A percentile compares a stretch with the other conserved stretches of the same genome.
These are phyloP conservation scores for Phytophthora pistaciae DNA, from an alignment of 352 stramenopile species.

Conservation along the genomic window DNA sequence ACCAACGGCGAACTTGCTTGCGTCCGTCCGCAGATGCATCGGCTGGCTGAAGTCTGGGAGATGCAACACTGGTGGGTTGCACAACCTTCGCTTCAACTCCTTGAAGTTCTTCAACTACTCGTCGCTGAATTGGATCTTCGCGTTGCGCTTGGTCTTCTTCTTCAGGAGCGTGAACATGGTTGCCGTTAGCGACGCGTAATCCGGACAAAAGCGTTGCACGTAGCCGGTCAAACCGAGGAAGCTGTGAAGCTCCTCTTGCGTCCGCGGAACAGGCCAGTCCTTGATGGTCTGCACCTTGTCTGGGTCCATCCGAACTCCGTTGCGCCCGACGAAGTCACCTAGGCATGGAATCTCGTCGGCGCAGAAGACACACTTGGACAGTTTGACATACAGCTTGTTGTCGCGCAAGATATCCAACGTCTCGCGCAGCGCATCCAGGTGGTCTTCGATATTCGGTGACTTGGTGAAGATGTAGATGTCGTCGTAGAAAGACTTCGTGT, in stretches of 20 bases:
- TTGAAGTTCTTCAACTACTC: no score
- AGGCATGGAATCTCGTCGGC: no score
- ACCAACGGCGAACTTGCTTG: constrained; percentile 10
- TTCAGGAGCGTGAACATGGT: no score
- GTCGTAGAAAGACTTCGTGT: constrained; percentile 15
- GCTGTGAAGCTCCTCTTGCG: constrained; percentile 7
- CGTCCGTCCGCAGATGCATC: constrained; percentile 12
- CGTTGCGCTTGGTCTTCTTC: no score
- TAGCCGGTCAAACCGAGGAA: neutral
- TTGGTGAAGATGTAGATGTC: constrained; percentile 20
- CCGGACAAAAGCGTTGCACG: constrained; percentile 6
- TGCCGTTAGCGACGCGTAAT: neutral
- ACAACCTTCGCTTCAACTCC: neutral
- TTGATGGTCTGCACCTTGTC: no score
- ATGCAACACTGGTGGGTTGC: constrained; percentile 2
- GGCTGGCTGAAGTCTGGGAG: constrained; percentile 9
- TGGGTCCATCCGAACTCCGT: no score
- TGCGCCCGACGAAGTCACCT: no score
- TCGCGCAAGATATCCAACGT: constrained; percentile 2
- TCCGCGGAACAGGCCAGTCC: neutral
- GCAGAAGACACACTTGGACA: neutral
- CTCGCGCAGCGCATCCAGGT: constrained; percentile 3
- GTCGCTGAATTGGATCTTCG: no score
- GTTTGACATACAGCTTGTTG: constrained; percentile 14
- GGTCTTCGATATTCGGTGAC: neutral